Percentiles rank a stretch among this genome's conserved stretches.
phyloP scores from a whole-genome alignment of 2,329 filamentous ascomycete genomes.

The Cryphonectria radicalis region DNA sequence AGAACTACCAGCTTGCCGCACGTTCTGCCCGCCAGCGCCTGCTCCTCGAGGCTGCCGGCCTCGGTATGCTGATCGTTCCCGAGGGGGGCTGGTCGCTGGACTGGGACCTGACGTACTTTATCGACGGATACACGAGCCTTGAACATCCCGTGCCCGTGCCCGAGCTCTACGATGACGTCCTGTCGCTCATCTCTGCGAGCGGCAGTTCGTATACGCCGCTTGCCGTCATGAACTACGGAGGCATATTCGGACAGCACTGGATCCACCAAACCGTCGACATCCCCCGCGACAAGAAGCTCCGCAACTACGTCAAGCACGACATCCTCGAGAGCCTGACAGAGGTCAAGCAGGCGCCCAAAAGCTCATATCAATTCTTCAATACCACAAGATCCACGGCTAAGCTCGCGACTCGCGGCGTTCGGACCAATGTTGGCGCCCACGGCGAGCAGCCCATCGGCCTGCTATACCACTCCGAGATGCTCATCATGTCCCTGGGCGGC shows the following conservation, averaged over 20 bases:
- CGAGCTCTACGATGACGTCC: background rate
- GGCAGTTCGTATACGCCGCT: conserved; percentile 1
- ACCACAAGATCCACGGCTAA: no score
- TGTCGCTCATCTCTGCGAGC: background rate
- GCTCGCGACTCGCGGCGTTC: background rate
- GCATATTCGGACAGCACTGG: background rate
- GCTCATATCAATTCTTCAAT: no score
- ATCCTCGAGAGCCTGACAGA: no score
- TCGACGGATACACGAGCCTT: background rate
- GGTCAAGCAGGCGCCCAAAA: no score
- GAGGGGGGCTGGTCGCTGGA: background rate
- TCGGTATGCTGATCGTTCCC: background rate
- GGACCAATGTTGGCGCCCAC: background rate
- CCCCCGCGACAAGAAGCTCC: background rate
- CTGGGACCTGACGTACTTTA: background rate
- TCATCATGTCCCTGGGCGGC: background rate
- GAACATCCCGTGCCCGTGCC: background rate
- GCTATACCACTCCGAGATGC: background rate
- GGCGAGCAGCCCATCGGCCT: background rate
- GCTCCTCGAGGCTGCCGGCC: background rate
- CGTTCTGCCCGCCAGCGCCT: background rate
- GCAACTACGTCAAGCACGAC: no score
- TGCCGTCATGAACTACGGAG: background rate
- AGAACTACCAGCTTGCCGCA: background rate
- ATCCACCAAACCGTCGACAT: background rate